Evolutionary conservation across 2,329 filamentous ascomycete species (phyloP).

Genomic region (Macrophomina phaseolina): DNA sequence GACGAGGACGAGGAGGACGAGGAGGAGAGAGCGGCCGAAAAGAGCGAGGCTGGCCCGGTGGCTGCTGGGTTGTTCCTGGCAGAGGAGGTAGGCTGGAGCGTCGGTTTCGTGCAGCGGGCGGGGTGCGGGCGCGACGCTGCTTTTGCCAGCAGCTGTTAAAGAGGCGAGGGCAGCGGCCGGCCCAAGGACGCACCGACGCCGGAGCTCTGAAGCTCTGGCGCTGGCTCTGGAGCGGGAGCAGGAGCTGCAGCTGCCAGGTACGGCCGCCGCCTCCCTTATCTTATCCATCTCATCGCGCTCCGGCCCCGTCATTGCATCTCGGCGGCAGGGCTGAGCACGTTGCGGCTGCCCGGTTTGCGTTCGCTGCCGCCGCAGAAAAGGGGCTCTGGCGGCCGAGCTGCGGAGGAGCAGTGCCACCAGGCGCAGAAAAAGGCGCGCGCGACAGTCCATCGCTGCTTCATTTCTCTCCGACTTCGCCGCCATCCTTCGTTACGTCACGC

Average conservation of each 20-base stretch:
- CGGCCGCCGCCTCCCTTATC: neutral
- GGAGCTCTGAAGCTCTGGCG: neutral
- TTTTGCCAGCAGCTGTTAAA: neutral
- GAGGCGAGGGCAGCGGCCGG: too few species aligned
- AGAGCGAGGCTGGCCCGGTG: neutral
- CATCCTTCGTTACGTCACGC: constrained; percentile 13
- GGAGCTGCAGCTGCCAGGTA: neutral
- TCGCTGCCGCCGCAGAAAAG: neutral
- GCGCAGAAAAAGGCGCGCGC: neutral
- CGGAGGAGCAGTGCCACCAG: constrained; percentile 4
- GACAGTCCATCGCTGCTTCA: constrained; percentile 16
- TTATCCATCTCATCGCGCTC: constrained; percentile 8
- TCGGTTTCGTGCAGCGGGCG: neutral
- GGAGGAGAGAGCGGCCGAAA: neutral
- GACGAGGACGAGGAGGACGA: too few species aligned
- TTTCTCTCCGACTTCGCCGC: constrained; percentile 20
- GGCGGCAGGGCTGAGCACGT: neutral
- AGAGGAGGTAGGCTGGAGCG: neutral
- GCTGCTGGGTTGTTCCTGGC: constrained; percentile 5
- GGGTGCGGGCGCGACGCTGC: neutral
- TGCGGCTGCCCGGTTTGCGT: neutral
- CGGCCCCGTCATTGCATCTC: neutral
- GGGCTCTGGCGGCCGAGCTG: neutral
- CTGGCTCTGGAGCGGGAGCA: neutral
- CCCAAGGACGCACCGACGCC: neutral